Evolutionary conservation across 805 yeast genomes (phyloP).

Genomic region (Pichia deserticola): DNA sequence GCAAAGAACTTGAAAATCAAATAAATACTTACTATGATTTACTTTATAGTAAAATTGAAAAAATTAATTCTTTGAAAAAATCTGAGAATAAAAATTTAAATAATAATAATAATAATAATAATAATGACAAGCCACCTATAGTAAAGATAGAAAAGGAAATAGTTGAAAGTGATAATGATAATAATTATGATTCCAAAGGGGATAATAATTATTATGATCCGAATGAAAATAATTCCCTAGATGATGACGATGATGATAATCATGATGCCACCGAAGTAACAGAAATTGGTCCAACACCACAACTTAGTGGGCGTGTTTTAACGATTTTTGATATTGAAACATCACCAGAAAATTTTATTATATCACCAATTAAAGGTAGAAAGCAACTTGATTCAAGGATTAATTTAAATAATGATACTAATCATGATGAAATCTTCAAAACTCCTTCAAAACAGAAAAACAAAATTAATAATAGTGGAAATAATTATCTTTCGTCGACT

Average conservation of each 20-base stretch:
- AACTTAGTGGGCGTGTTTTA: slow-evolving; percentile 66
- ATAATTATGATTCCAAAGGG: background rate
- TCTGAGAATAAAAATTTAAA: too few relatives aligned
- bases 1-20: background rate
- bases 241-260: slow-evolving; percentile 2
- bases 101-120: background rate
- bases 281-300: slow-evolving; percentile 84
- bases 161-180: background rate
- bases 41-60: background rate
- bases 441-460: slow-evolving; percentile 20
- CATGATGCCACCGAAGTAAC: slow-evolving; percentile 9
- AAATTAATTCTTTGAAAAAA: background rate
- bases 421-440: slow-evolving; percentile 17
- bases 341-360: slow-evolving; percentile 11
- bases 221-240: too few relatives aligned
- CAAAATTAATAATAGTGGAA: background rate
- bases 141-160: background rate
- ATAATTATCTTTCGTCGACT: slow-evolving; percentile 1
- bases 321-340: slow-evolving; percentile 57
- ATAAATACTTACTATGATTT: background rate
- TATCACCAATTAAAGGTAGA: slow-evolving; percentile 1
- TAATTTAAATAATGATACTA: background rate
- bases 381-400: background rate
- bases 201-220: too few relatives aligned
- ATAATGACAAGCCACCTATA: too few relatives aligned